Percentiles rank a stretch among this genome's conserved stretches.
phyloP scores from a whole-genome alignment of 768 basidiomycete species.

The Mycena galericulata region DNA sequence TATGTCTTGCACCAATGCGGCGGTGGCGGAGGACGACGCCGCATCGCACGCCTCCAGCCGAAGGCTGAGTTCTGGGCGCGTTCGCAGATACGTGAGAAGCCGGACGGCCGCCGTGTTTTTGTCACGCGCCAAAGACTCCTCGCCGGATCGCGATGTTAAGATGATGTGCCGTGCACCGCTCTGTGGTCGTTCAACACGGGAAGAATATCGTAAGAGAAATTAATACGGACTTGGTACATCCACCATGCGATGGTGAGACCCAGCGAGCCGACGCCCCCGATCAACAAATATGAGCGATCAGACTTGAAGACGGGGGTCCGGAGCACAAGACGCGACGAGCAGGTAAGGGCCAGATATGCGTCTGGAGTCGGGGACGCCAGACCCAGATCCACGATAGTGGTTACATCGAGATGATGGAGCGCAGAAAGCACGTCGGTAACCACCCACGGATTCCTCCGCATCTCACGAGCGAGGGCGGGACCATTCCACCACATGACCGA shows the following conservation, averaged over 20 bases:
- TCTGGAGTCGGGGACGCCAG: background rate
- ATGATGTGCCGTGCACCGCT: slow-evolving; percentile 51
- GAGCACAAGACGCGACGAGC: too few relatives aligned
- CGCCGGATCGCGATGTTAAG: slow-evolving; percentile 51
- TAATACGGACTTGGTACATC: slow-evolving; percentile 51
- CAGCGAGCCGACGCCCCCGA: slow-evolving; percentile 54
- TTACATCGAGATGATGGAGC: background rate
- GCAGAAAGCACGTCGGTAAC: background rate
- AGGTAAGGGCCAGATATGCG: too few relatives aligned
- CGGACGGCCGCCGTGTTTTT: slow-evolving; percentile 40
- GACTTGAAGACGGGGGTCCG: too few relatives aligned
- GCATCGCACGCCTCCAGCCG: slow-evolving; percentile 47
- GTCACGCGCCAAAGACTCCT: slow-evolving; percentile 37
- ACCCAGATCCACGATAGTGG: background rate
- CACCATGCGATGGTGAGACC: slow-evolving; percentile 52
- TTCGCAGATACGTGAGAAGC: slow-evolving; percentile 45
- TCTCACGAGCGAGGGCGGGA: background rate
- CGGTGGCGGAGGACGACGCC: slow-evolving; percentile 36
- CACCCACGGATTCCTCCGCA: background rate
- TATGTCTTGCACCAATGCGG: slow-evolving; percentile 37
- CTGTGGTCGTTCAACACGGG: slow-evolving; percentile 34
- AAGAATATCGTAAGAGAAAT: slow-evolving; percentile 1
- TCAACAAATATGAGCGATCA: too few relatives aligned
- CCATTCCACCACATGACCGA: background rate
- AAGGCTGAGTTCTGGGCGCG: slow-evolving; percentile 41